These are phyloP conservation scores for Macrocystidia cucumis DNA, from an alignment of 1,284 basidiomycete species.

Conservation along the genomic window DNA sequence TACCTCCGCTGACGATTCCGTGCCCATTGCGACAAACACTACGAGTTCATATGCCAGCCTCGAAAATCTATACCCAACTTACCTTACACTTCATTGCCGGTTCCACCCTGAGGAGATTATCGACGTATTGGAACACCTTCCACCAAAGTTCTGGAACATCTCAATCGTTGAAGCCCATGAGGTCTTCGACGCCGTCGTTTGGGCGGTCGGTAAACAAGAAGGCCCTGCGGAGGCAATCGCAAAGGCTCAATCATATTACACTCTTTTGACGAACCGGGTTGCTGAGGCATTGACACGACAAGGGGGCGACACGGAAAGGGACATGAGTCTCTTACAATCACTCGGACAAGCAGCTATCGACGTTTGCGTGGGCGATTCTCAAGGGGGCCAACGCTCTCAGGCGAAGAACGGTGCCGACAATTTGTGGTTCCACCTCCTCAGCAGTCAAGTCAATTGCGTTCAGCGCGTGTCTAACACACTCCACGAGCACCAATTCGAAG, in stretches of 20 bases:
- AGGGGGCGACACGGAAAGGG: constrained; percentile 22
- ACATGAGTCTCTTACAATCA: constrained; percentile 36
- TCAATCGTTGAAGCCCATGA: constrained; percentile 59
- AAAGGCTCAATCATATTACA: constrained; percentile 59
- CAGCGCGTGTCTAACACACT: constrained; percentile 69
- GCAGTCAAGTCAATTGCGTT: constrained; percentile 74
- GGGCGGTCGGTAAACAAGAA: constrained; percentile 69
- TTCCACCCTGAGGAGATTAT: constrained; percentile 66
- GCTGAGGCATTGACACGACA: constrained; percentile 30
- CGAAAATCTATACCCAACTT: constrained; percentile 50
- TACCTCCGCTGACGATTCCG: constrained; percentile 29
- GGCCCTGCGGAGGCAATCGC: constrained; percentile 59
- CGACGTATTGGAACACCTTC: constrained; percentile 55
- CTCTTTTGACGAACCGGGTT: constrained; percentile 44
- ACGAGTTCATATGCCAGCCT: constrained; percentile 38
- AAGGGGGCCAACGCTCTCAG: constrained; percentile 24
- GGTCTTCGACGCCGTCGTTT: constrained; percentile 76
- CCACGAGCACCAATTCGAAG: too few species aligned
- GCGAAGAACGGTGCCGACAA: constrained; percentile 66
- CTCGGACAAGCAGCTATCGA: constrained; percentile 55
- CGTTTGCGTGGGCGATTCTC: constrained; percentile 65
- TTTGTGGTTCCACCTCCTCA: constrained; percentile 85
- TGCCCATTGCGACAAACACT: constrained; percentile 12
- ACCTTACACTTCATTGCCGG: constrained; percentile 68
- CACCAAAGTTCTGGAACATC: constrained; percentile 41